phyloP scores from a whole-genome alignment of 169 alveolate species.

The Plasmodium blacklocki region DNA sequence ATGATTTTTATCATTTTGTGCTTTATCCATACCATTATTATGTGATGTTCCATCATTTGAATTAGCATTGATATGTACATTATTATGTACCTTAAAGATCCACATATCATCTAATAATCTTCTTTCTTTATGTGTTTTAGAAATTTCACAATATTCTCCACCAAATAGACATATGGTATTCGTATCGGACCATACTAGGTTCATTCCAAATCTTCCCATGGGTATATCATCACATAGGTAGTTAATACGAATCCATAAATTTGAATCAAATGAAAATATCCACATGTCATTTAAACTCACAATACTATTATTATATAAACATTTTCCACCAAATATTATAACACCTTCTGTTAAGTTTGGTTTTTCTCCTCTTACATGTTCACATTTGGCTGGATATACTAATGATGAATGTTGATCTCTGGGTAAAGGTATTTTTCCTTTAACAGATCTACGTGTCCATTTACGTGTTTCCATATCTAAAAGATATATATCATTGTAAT shows the following conservation, averaged over 20 bases:
- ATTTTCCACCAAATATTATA: slow-evolving; percentile 72
- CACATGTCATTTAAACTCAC: slow-evolving; percentile 92
- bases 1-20: slow-evolving; percentile 1
- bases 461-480: slow-evolving; percentile 88
- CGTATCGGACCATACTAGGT: slow-evolving; percentile 91
- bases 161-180: slow-evolving; percentile 89
- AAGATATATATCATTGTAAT: slow-evolving; percentile 87
- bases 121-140: slow-evolving; percentile 82
- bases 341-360: slow-evolving; percentile 74
- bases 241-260: slow-evolving; percentile 90
- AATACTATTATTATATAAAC: slow-evolving; percentile 78
- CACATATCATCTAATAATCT: slow-evolving; percentile 88
- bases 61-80: not conserved
- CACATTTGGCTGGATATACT: slow-evolving; percentile 90
- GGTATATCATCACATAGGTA: slow-evolving; percentile 86
- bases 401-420: slow-evolving; percentile 90
- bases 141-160: slow-evolving; percentile 86
- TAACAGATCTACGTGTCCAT: slow-evolving; percentile 78
- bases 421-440: slow-evolving; percentile 88
- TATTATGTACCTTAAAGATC: slow-evolving; percentile 80
- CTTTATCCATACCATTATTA: not conserved
- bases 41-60: not conserved
- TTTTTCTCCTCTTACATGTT: slow-evolving; percentile 82
- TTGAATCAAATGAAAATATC: slow-evolving; percentile 86
- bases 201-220: slow-evolving; percentile 90